Conservation (phyloP, 2,329 filamentous ascomycete species). For the Endoconidiophora laricicola region DNA sequence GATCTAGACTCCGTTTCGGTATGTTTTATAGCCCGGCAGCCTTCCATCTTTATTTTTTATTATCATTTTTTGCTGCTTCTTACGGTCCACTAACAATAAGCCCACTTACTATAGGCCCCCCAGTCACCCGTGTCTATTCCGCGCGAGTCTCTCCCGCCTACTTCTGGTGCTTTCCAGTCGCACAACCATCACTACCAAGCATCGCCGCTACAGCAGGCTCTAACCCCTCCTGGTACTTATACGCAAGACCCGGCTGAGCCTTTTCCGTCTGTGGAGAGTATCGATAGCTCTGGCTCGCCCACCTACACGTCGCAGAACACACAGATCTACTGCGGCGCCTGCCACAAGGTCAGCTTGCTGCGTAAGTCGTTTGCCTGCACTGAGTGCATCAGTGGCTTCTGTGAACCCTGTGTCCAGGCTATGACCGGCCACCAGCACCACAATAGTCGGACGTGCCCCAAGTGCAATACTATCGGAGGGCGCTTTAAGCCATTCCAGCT, state of each 20-base stretch:
- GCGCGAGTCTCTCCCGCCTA: slow-evolving; percentile 40
- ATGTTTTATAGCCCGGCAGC: slow-evolving; percentile 23
- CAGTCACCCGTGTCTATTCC: slow-evolving; percentile 49
- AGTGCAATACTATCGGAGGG: slow-evolving; percentile 62
- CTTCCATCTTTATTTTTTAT: not conserved
- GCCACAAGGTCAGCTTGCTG: slow-evolving; percentile 58
- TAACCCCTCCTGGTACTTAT: slow-evolving; percentile 63
- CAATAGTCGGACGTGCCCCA: slow-evolving; percentile 56
- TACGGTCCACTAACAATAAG: not conserved
- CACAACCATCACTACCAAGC: slow-evolving; percentile 53
- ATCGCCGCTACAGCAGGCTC: slow-evolving; percentile 75
- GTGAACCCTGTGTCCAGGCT: slow-evolving; percentile 71
- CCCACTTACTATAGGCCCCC: slow-evolving; percentile 31
- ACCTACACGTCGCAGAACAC: slow-evolving; percentile 58
- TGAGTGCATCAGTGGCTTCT: slow-evolving; percentile 89
- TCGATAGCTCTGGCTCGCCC: slow-evolving; percentile 56
- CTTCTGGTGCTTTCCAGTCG: slow-evolving; percentile 39
- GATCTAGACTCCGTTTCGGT: slow-evolving; percentile 84
- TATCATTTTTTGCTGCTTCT: no score
- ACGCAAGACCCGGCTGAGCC: slow-evolving; percentile 54
- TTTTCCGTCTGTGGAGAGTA: slow-evolving; percentile 77
- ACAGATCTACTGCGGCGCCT: slow-evolving; percentile 86
- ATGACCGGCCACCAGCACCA: slow-evolving; percentile 58
- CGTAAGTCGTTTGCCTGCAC: slow-evolving; percentile 85
- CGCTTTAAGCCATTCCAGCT: slow-evolving; percentile 75